Conservation (phyloP, 306 rosid species). For the Cucumis melo region DNA sequence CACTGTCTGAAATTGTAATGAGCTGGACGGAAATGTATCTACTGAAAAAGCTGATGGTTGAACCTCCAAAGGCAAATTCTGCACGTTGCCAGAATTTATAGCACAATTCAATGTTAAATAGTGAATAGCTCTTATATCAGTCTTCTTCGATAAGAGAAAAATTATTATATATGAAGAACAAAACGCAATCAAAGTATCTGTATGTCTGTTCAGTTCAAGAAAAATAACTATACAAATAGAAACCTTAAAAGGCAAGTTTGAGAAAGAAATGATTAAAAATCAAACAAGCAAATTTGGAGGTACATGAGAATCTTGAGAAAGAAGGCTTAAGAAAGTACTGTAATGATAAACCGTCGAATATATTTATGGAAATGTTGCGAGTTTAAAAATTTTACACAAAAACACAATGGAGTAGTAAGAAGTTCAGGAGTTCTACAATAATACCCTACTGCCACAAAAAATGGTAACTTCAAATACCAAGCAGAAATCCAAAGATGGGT, state of each 20-base stretch:
- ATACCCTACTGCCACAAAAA: not conserved
- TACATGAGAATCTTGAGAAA: not conserved
- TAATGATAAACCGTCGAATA: not conserved
- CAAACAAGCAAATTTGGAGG: not conserved
- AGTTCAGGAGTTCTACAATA: not conserved
- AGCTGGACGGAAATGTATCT: slow-evolving; percentile 22
- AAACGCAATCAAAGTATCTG: not conserved
- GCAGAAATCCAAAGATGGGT: not conserved
- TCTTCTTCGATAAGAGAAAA: not conserved
- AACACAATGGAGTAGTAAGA: not conserved
- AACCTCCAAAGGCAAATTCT: slow-evolving; percentile 25
- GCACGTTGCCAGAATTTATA: slow-evolving; percentile 9
- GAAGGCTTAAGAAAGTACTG: not conserved
- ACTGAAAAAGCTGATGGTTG: slow-evolving; percentile 20
- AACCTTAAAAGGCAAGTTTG: not conserved
- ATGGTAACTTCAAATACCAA: not conserved
- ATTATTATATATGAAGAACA: not conserved
- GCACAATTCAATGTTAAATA: not conserved
- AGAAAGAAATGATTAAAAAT: not conserved
- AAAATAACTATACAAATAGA: not conserved
- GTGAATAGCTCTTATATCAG: not conserved
- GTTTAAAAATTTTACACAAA: not conserved
- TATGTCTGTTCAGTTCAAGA: not conserved
- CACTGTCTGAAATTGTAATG: slow-evolving; percentile 12
- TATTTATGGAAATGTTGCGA: not conserved